phyloP scores from a whole-genome alignment of 2,329 filamentous ascomycete genomes.

The Paradendryphiella salina region DNA sequence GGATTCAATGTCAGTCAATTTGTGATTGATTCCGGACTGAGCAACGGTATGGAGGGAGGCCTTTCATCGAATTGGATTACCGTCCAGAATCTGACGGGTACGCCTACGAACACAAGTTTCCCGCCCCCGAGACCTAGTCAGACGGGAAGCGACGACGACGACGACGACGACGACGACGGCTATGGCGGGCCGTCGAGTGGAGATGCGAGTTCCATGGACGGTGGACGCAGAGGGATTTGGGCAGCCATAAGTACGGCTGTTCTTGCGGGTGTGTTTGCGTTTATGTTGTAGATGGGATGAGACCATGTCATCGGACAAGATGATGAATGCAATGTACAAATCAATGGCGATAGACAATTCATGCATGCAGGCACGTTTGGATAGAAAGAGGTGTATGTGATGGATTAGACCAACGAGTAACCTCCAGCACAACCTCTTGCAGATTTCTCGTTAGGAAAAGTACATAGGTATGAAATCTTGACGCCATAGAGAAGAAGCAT shows the following conservation, averaged over 20 bases:
- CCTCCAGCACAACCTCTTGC: no score
- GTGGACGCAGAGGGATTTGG: constrained; percentile 12
- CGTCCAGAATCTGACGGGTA: constrained; percentile 39
- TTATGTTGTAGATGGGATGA: constrained; percentile 22
- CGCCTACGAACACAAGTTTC: constrained; percentile 22
- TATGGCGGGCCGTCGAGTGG: background rate
- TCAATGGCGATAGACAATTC: no score
- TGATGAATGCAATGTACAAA: no score
- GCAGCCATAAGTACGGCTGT: constrained; percentile 9
- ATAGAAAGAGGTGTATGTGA: no score
- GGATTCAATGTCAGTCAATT: constrained; percentile 47
- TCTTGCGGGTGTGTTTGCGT: constrained; percentile 25
- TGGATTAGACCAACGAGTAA: no score
- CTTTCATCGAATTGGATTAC: constrained; percentile 44
- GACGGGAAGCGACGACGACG: constrained; percentile 5
- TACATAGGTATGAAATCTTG: no score
- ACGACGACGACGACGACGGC: background rate
- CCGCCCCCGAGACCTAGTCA: constrained; percentile 24
- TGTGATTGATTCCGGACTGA: constrained; percentile 37
- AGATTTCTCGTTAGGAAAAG: no score
- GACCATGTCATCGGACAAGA: no score
- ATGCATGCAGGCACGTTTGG: no score
- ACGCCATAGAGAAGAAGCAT: no score
- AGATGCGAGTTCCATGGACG: constrained; percentile 15
- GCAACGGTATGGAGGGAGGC: constrained; percentile 33